Base-by-base conservation (phyloP, 805 yeast species). In the Yamadazyma takamatsuzukensis region DNA sequence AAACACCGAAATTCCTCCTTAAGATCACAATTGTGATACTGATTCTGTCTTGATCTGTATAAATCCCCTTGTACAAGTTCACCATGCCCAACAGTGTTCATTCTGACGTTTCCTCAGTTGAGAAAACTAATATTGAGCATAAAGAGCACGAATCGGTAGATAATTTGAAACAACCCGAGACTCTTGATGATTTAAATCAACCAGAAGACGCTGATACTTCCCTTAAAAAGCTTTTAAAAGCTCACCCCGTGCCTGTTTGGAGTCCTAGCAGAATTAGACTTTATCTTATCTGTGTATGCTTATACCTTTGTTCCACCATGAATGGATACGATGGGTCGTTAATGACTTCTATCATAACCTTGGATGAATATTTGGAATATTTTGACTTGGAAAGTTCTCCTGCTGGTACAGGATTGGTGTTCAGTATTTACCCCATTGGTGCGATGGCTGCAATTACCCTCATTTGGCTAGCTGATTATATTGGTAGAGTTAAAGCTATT, bases 301-400 rank as follows among this genome's bases (percentile, higher is more conserved):
- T 43, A 10, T 48, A 44, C 15, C 47, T 69, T 18, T 52, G 67
- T 16, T 62, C 76, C 4, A 64, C 74, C 32, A 66, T 64, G 42
- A 59, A 55, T 22, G 72, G 74, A 30, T 68, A 54, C 43, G 73
- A 68, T 49, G 70, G 69, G 31, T 57, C 65, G 4, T 51, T 72
- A 50, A 51, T 72, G 45, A 39, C 48, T 6, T 27, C 42, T n/a
- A 47, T 47, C 19, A 40, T 41, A 18, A 48, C 51, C 18, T 29
- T 39, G 17, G 41, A 42, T 4, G 42, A 41, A 27, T 48, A 41
- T 23, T 18, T 39, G 11, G 40, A 33, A 8, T 39, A 43, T 25
- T 48, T 43, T 27, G 21, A 39, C n/a, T 23, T 40, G 11, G 37
- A 33, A 25, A 37, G 22, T 5, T 56, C 69, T 36, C 62, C 64